Conservation (phyloP, 1,284 basidiomycete species). For the Entoloma clypeatum region DNA sequence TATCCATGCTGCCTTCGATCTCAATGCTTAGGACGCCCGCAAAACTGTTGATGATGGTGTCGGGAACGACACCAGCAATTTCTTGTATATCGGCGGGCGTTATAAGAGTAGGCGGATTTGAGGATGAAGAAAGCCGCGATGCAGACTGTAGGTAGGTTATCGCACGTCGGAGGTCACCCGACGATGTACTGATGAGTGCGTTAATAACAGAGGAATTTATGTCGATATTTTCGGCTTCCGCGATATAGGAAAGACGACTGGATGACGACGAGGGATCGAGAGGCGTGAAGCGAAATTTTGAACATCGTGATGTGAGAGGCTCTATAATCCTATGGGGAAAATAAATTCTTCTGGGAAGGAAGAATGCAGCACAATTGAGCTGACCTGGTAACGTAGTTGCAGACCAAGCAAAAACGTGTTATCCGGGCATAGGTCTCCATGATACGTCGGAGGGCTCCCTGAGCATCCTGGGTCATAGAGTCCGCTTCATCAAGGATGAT, state of each 20-base stretch:
- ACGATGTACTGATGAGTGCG: constrained; percentile 76
- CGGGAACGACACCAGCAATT: constrained; percentile 94
- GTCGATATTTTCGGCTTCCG: constrained; percentile 54
- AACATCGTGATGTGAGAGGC: constrained; percentile 97
- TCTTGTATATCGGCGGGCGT: constrained; percentile 83
- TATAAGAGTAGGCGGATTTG: constrained; percentile 68
- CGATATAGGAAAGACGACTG: constrained; percentile 79
- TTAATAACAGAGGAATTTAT: constrained; percentile 56
- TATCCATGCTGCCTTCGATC: constrained; percentile 47
- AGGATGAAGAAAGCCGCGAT: constrained; percentile 76
- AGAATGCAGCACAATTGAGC: constrained; percentile 20
- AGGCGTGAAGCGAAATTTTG: constrained; percentile 97
- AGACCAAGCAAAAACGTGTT: constrained; percentile 97
- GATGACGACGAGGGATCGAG: constrained; percentile 79
- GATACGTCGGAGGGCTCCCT: constrained; percentile 91
- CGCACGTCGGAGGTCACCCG: constrained; percentile 94
- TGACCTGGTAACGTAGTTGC: constrained; percentile 98
- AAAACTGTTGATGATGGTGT: constrained; percentile 67
- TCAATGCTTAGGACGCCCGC: constrained; percentile 78
- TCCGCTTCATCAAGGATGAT: constrained; percentile 99
- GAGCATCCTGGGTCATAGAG: constrained; percentile 99
- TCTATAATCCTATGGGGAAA: constrained; percentile 86
- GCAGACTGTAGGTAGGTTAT: constrained; percentile 99
- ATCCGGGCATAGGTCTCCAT: constrained; percentile 99
- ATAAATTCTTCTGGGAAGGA: not conserved